Conservation (phyloP, 1,284 basidiomycete genomes). For the Wolfiporia cocos region DNA sequence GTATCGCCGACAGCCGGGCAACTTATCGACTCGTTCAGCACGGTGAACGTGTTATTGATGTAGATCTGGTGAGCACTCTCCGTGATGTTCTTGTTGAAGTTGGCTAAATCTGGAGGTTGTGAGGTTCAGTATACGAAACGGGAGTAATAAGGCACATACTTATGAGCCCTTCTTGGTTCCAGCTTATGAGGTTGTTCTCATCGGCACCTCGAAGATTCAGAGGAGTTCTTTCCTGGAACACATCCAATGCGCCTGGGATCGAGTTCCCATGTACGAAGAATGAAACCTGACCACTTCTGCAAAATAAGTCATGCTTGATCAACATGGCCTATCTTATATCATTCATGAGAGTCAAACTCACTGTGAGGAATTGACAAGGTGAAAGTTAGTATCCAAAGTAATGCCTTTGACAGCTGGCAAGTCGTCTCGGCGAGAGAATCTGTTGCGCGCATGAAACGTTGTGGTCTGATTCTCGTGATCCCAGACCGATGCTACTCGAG, state of each 20-base stretch:
- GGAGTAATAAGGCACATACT: constrained; percentile 14
- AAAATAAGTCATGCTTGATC: too few relatives aligned
- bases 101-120: too few relatives aligned
- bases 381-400: constrained; percentile 37
- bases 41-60: constrained; percentile 30
- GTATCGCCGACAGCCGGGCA: constrained; percentile 26
- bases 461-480: constrained; percentile 36
- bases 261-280: constrained; percentile 31
- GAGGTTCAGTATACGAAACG: too few relatives aligned
- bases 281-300: constrained; percentile 29
- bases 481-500: constrained; percentile 39
- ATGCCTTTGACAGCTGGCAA: constrained; percentile 35
- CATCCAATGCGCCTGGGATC: not conserved
- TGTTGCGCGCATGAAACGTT: constrained; percentile 25
- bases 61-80: too few relatives aligned
- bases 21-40: constrained; percentile 34
- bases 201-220: constrained; percentile 34
- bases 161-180: not conserved
- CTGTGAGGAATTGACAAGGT: constrained; percentile 27
- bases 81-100: too few relatives aligned
- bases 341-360: too few relatives aligned
- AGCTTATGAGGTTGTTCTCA: too few relatives aligned
- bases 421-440: constrained; percentile 30
- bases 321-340: too few relatives aligned
- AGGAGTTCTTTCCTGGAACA: too few relatives aligned